These are phyloP conservation scores for Aphanomyces euteiches DNA, from an alignment of 352 stramenopile genomes.

Conservation along the genomic window DNA sequence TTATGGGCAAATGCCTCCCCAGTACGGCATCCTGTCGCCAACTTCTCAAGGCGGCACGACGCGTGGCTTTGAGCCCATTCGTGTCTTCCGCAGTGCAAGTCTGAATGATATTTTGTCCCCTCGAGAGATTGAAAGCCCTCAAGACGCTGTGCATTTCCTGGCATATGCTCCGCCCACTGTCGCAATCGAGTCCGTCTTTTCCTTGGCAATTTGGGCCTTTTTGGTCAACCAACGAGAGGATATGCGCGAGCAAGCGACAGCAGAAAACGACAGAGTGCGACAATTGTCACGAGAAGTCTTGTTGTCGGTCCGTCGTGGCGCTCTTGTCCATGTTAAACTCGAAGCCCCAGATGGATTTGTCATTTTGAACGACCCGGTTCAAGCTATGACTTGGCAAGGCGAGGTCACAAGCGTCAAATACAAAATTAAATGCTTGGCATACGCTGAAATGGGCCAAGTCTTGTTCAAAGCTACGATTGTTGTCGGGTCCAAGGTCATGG, in stretches of 20 bases:
- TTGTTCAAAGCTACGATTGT: conserved; percentile 71
- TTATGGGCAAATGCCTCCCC: neutral
- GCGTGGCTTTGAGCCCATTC: neutral
- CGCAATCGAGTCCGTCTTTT: conserved; percentile 41
- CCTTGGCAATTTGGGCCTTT: conserved; percentile 73
- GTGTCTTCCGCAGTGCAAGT: neutral
- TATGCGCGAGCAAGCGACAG: conserved; percentile 55
- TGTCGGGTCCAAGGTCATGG: conserved; percentile 62
- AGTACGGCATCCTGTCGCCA: neutral
- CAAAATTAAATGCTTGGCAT: conserved; percentile 57
- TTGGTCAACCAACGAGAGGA: conserved; percentile 61
- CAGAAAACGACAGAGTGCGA: conserved; percentile 37
- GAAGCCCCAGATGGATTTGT: conserved; percentile 58
- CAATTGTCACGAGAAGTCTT: conserved; percentile 63
- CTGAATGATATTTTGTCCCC: neutral
- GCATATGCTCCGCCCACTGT: conserved; percentile 64
- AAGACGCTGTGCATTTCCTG: conserved; percentile 73
- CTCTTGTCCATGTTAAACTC: conserved; percentile 70
- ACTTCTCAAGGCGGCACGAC: neutral
- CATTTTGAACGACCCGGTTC: conserved; percentile 54
- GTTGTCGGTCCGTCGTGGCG: conserved; percentile 62
- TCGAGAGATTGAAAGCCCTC: neutral
- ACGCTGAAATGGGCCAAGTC: conserved; percentile 49
- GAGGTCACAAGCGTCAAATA: conserved; percentile 59
- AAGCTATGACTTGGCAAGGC: conserved; percentile 68